Percentiles rank a stretch among this genome's conserved stretches.
phyloP scores from a whole-genome alignment of 768 basidiomycete genomes.

The Auricularia auricula-judae region DNA sequence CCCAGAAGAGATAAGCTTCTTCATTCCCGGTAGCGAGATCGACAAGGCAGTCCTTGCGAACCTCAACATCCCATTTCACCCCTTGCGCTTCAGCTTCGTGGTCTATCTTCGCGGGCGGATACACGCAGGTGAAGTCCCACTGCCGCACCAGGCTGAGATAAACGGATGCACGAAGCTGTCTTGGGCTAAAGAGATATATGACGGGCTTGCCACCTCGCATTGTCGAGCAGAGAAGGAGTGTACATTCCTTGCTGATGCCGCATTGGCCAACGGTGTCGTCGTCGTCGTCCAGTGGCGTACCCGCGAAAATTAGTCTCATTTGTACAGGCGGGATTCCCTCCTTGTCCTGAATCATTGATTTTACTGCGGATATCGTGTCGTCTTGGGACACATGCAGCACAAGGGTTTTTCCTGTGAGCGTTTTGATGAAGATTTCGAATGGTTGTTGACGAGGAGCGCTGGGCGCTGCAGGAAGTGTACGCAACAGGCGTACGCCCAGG shows the following conservation, averaged over 20 bases:
- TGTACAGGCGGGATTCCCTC: constrained; percentile 80
- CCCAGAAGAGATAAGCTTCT: too few species aligned
- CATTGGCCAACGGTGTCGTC: constrained; percentile 56
- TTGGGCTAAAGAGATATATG: constrained; percentile 25
- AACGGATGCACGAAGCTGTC: constrained; percentile 15
- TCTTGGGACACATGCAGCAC: not conserved
- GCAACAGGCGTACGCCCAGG: not conserved
- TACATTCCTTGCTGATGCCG: not conserved
- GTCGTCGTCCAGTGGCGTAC: constrained; percentile 90
- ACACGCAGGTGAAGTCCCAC: constrained; percentile 25
- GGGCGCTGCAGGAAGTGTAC: too few species aligned
- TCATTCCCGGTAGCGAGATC: too few species aligned
- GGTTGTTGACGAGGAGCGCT: not conserved
- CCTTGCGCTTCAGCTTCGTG: constrained; percentile 7
- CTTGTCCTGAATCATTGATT: constrained; percentile 73
- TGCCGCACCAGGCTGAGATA: constrained; percentile 21
- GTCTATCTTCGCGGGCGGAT: constrained; percentile 13
- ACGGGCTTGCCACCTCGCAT: constrained; percentile 19
- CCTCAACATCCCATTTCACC: constrained; percentile 24
- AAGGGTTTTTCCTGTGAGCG: not conserved
- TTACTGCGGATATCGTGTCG: constrained; percentile 12
- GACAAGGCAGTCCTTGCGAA: not conserved
- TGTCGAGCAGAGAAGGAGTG: not conserved
- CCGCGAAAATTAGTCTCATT: constrained; percentile 85
- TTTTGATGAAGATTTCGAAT: not conserved